Evolutionary conservation across 2,329 filamentous ascomycete species (phyloP), one percentile per base, ranked within the genome.

Genomic region (Penicillium occitanis): DNA sequence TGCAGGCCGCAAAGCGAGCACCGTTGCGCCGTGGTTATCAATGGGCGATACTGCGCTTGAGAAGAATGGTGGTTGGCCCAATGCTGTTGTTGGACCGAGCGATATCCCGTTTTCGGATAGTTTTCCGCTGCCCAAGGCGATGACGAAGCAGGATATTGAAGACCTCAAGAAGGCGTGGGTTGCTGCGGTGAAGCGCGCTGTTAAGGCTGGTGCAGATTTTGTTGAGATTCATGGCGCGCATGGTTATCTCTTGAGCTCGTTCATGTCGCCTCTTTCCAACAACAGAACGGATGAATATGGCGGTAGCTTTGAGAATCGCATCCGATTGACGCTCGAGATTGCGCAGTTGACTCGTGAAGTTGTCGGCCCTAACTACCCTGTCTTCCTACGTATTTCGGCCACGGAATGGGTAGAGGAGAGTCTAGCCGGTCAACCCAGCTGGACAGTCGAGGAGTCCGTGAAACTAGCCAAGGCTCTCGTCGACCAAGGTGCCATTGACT

Each of bases 161-260:
- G 77, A 81, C 2, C 79, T 92, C 55, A 89, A 92, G 72, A 75
- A 78, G 48, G 84, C 84, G 10, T 95, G 87, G 79, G 86, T 82
- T 4, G 84, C 84, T 1, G 82, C 86, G 0, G 83, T 86, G 0
- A 81, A 82, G 69, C 80, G 88, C 44, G 85, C 91, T 0, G 77
- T 93, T 4, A 81, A 86, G 68, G 89, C 88, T 1, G 92, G 92
- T 0, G 86, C 91, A 59, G 92, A 96, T 74, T 85, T 88, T 7
- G 88, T 96, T 66, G 92, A 96, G 76, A 87, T 96, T 61, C 92
- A 95, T 79, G 86, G 85, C 70, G 92, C 91, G 0, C 91, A 95
- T 72, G 91, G 91, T 0, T 95, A 93, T 73, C 84, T 95, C 0
- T 79, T 94, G 0, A 87, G 88, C 71, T 79, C 81, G 1, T 95